A percentile compares a stretch with the other conserved stretches of the same genome.
phyloP scores from a whole-genome alignment of 1,284 basidiomycete genomes.

The Tilletia horrida region DNA sequence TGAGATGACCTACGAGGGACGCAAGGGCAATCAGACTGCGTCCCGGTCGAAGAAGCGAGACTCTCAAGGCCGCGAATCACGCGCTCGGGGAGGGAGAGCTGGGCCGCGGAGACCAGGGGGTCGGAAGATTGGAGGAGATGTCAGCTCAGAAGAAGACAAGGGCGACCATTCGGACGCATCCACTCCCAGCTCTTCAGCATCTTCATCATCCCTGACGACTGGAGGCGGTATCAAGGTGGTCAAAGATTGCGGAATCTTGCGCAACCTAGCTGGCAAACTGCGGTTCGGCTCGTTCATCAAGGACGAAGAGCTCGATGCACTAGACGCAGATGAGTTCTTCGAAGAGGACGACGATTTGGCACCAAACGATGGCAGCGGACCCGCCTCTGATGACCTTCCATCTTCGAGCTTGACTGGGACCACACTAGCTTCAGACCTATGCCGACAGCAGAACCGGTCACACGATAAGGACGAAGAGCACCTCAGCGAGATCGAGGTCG shows the following conservation, averaged over 20 bases:
- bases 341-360: not conserved
- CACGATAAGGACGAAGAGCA: not conserved
- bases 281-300: slow-evolving; percentile 49
- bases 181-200: not conserved
- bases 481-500: slow-evolving; percentile 6
- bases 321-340: not conserved
- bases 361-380: not conserved
- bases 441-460: not conserved
- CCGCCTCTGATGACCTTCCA: not conserved
- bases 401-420: not conserved
- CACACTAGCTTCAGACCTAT: not conserved
- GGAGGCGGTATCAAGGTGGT: slow-evolving; percentile 16
- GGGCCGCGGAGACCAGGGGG: not conserved
- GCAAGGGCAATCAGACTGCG: no score
- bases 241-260: slow-evolving; percentile 43
- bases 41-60: not conserved
- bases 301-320: slow-evolving; percentile 38
- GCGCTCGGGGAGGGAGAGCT: not conserved
- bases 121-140: not conserved
- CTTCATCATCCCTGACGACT: not conserved
- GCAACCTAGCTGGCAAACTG: slow-evolving; percentile 32
- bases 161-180: slow-evolving; percentile 17
- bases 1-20: slow-evolving; percentile 19
- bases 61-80: no score
- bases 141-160: slow-evolving; percentile 36